Evolutionary conservation across 78 protist species (phyloP).

Genomic region (Mantamonas sphyraenae): DNA sequence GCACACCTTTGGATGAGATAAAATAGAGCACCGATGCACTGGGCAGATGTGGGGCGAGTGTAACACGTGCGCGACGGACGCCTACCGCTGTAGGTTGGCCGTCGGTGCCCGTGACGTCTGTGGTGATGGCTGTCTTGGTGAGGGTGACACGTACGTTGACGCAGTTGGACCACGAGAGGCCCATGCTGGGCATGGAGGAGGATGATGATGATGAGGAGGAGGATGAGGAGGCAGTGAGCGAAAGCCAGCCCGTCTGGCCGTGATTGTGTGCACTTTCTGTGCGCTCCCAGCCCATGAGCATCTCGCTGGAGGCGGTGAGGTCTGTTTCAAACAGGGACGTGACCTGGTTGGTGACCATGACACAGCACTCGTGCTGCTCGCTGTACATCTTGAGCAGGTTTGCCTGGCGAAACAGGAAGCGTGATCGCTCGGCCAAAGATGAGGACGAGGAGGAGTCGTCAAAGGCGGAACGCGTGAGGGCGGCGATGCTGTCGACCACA

Average conservation of each 20-base stretch:
- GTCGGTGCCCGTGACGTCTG: neutral
- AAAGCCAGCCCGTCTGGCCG: neutral
- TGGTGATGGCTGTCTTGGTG: neutral
- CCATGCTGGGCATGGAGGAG: neutral
- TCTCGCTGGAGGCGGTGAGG: too few relatives aligned
- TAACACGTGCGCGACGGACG: neutral
- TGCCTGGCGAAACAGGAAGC: neutral
- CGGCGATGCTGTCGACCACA: slow-evolving; percentile 23
- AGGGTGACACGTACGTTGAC: neutral
- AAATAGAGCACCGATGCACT: neutral
- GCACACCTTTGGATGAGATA: neutral
- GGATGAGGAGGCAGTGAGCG: too few relatives aligned
- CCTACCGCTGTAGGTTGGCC: neutral
- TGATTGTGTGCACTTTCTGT: neutral
- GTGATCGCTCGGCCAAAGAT: neutral
- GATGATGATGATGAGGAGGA: too few relatives aligned
- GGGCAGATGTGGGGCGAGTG: slow-evolving; percentile 3
- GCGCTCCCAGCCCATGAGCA: neutral
- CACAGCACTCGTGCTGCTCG: neutral
- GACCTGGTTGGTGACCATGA: slow-evolving; percentile 10
- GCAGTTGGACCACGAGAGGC: neutral
- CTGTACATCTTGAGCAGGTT: neutral
- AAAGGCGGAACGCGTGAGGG: neutral
- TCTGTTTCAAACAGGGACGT: neutral
- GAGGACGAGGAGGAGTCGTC: neutral